Conservation (phyloP, 305 asterid species). For the Fraxinus nigra region DNA sequence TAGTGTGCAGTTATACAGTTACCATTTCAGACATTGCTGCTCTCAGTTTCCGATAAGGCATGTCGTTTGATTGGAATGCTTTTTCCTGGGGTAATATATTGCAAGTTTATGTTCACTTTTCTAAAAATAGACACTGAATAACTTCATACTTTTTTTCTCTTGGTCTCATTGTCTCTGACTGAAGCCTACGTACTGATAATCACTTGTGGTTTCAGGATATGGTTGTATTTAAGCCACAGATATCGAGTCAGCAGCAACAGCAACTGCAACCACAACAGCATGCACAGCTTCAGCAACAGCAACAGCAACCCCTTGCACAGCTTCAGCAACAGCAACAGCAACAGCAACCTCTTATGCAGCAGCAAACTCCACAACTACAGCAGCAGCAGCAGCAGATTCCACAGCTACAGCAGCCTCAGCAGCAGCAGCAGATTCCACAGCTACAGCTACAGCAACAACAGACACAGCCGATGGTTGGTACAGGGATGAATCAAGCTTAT, state of each 20-base stretch:
- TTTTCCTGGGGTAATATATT: slow-evolving; percentile 84
- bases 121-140: not conserved
- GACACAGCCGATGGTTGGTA: slow-evolving; percentile 61
- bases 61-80: slow-evolving; percentile 97
- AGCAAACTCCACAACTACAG: slow-evolving; percentile 1
- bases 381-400: slow-evolving; percentile 32
- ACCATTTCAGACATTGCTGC: slow-evolving; percentile 91
- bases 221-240: slow-evolving; percentile 85
- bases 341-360: slow-evolving; percentile 21
- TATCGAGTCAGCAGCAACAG: slow-evolving; percentile 62
- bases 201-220: slow-evolving; percentile 48
- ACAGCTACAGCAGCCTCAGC: slow-evolving; percentile 34
- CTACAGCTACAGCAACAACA: not conserved
- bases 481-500: slow-evolving; percentile 62
- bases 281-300: slow-evolving; percentile 12
- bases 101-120: not conserved
- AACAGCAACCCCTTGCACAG: slow-evolving; percentile 33
- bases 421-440: not conserved
- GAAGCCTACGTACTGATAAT: not conserved
- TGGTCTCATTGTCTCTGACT: not conserved
- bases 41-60: slow-evolving; percentile 93
- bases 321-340: slow-evolving; percentile 32
- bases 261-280: slow-evolving; percentile 27
- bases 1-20: slow-evolving; percentile 98
- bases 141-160: not conserved